Evolutionary conservation across 306 rosid species (phyloP).

Genomic region (Gillenia trifoliata): DNA sequence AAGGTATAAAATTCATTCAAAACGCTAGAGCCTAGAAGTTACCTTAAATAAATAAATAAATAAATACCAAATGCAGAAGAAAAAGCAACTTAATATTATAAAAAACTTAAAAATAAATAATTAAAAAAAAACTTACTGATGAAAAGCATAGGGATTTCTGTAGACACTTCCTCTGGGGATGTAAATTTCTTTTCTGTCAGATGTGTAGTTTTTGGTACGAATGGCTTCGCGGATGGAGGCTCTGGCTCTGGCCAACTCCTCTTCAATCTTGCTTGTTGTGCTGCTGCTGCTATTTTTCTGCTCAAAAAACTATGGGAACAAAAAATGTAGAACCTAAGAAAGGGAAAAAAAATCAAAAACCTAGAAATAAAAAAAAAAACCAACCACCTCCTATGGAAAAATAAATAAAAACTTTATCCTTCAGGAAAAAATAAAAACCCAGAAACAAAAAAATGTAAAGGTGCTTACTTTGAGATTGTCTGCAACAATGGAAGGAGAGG

Average conservation of each 20-base stretch:
- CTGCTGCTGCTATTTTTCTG: neutral
- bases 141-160: conserved; percentile 24
- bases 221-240: conserved; percentile 17
- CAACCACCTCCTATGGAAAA: neutral
- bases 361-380: neutral
- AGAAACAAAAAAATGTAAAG: neutral
- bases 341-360: no score
- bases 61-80: neutral
- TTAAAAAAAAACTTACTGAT: conserved; percentile 7
- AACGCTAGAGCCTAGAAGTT: neutral
- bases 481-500: neutral
- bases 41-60: no score
- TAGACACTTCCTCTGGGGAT: conserved; percentile 24
- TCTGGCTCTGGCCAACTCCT: conserved; percentile 25
- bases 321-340: neutral
- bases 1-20: neutral
- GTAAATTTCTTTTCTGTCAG: conserved; percentile 19
- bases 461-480: conserved; percentile 16
- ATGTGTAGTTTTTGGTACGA: conserved; percentile 8
- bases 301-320: neutral
- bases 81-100: conserved; percentile 10
- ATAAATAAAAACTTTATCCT: neutral
- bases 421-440: neutral
- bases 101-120: no score
- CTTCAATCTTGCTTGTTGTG: conserved; percentile 14